Conservation (phyloP, 208 protist genomes). For the Leishmania martiniquensis region DNA sequence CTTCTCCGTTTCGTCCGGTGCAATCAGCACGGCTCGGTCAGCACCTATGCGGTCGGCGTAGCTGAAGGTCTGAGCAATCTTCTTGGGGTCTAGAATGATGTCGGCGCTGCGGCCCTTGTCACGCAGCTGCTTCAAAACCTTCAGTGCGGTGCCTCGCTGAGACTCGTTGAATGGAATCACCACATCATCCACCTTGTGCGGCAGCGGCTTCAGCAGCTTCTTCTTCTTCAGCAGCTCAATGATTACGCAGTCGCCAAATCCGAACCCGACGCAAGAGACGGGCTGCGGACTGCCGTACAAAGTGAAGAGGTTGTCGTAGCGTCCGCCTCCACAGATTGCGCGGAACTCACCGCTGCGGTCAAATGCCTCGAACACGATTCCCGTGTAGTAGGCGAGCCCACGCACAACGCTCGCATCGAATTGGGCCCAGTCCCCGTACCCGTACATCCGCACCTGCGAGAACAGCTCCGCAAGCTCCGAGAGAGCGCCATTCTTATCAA, state of each 20-base stretch:
- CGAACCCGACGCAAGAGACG: constrained; percentile 94
- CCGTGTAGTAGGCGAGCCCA: constrained; percentile 97
- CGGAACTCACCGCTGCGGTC: constrained; percentile 93
- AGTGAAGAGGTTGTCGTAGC: constrained; percentile 95
- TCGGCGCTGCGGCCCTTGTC: constrained; percentile 83
- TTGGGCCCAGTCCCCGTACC: constrained; percentile 93
- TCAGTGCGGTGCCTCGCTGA: constrained; percentile 84
- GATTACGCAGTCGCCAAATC: constrained; percentile 97
- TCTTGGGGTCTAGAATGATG: constrained; percentile 94
- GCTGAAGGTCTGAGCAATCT: constrained; percentile 89
- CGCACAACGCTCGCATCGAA: constrained; percentile 96
- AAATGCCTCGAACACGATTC: constrained; percentile 96
- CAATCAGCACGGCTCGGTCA: constrained; percentile 88
- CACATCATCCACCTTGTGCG: constrained; percentile 82
- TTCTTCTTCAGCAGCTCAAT: constrained; percentile 94
- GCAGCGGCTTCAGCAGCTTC: constrained; percentile 66
- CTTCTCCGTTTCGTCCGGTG: constrained; percentile 93
- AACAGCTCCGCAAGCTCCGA: constrained; percentile 90
- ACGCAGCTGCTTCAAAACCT: constrained; percentile 79
- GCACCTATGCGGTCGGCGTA: constrained; percentile 96
- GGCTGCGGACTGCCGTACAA: constrained; percentile 93
- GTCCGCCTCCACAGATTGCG: constrained; percentile 95
- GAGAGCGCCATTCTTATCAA: constrained; percentile 69
- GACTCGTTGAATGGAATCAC: constrained; percentile 94
- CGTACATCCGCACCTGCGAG: constrained; percentile 87